Conservation (phyloP, 108 stramenopile genomes). For the Schizochytrium sp. region DNA sequence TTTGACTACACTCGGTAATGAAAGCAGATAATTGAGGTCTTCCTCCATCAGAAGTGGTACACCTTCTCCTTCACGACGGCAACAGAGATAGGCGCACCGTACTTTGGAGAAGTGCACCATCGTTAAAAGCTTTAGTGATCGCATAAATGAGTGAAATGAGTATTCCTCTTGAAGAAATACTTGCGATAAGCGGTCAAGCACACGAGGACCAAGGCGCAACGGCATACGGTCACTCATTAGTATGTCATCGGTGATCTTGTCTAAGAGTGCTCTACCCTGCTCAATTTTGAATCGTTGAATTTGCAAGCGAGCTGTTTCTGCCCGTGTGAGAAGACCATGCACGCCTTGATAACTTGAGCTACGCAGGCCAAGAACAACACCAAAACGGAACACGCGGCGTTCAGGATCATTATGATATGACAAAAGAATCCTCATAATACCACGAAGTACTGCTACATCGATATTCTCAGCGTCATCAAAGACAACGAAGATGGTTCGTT, state of each 20-base stretch:
- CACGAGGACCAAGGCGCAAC: neutral
- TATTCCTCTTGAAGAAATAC: conserved; percentile 33
- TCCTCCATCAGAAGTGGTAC: neutral
- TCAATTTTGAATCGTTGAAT: neutral
- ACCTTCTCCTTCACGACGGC: neutral
- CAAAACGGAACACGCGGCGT: conserved; percentile 1
- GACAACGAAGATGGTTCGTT: neutral
- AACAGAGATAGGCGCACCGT: neutral
- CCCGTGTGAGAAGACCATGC: neutral
- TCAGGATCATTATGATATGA: neutral
- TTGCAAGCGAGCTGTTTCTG: conserved; percentile 28
- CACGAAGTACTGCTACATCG: neutral
- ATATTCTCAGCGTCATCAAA: conserved; percentile 43
- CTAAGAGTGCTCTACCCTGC: neutral
- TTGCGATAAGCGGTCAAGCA: conserved; percentile 10
- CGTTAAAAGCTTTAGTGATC: neutral
- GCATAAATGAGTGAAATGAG: conserved; percentile 26
- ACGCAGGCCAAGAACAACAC: conserved; percentile 38
- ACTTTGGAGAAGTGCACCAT: conserved; percentile 19
- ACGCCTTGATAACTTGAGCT: conserved; percentile 9
- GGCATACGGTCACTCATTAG: conserved; percentile 4
- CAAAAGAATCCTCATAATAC: conserved; percentile 32
- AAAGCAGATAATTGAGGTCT: conserved; percentile 3
- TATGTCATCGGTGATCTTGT: conserved; percentile 30
- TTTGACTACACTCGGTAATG: neutral